A percentile compares a stretch with the other conserved stretches of the same genome.
Conservation (phyloP, 1,139 yeast genomes). For the Geotrichum siamense region DNA sequence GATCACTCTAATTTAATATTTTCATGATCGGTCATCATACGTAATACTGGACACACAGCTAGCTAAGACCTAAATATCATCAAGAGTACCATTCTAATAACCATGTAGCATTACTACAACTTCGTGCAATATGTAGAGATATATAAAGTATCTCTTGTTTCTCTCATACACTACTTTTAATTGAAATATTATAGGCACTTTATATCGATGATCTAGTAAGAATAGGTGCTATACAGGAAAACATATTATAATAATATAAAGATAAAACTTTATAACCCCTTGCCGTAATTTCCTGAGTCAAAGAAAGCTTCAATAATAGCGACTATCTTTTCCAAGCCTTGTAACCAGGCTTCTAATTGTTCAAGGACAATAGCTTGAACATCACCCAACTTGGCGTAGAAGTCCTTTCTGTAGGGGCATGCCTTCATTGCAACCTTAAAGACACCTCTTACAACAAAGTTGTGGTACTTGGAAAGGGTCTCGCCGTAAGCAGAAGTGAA, state of each 20-base stretch:
- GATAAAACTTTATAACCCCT: conserved; percentile 52
- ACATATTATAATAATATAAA: background rate
- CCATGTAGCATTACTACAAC: too few relatives aligned
- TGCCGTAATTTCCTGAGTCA: conserved; percentile 76
- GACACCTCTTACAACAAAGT: conserved; percentile 73
- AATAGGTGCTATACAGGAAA: background rate
- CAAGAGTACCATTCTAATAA: too few relatives aligned
- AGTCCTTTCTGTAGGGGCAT: conserved; percentile 85
- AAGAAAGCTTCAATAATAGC: conserved; percentile 66
- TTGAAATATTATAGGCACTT: too few relatives aligned
- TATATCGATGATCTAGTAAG: too few relatives aligned
- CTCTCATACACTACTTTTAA: too few relatives aligned
- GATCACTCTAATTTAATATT: too few relatives aligned
- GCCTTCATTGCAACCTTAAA: conserved; percentile 94
- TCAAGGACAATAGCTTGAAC: conserved; percentile 38
- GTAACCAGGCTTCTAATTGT: conserved; percentile 67
- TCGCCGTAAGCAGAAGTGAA: conserved; percentile 77
- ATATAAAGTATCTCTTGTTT: too few relatives aligned
- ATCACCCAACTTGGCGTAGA: conserved; percentile 70
- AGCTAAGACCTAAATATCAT: too few relatives aligned
- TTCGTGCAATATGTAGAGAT: too few relatives aligned
- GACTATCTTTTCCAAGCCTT: conserved; percentile 69
- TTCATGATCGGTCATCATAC: too few relatives aligned
- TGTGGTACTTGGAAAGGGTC: conserved; percentile 76
- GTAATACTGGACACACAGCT: too few relatives aligned